Percentiles rank a stretch among this genome's conserved stretches.
phyloP scores from a whole-genome alignment of 2,329 filamentous ascomycete genomes.

The Diaporthe citriasiana region DNA sequence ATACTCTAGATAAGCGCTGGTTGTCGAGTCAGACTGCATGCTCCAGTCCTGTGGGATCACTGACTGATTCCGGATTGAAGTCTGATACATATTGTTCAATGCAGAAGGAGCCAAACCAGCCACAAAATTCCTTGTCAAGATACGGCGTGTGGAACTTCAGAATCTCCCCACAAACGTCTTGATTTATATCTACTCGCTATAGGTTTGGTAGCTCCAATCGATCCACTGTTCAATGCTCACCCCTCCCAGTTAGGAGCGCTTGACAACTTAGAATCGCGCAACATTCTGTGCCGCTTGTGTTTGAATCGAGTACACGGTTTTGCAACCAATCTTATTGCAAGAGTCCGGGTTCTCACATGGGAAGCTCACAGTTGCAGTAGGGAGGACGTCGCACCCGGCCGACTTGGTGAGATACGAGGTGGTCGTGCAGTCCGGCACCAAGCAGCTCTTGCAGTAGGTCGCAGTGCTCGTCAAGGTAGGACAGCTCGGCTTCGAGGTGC shows the following conservation, averaged over 20 bases:
- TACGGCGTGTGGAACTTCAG: not conserved
- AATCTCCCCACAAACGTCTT: not conserved
- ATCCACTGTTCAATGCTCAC: not conserved
- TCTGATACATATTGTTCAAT: no score
- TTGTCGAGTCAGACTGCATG: not conserved
- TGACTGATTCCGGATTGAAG: not conserved
- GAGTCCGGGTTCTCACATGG: constrained; percentile 16
- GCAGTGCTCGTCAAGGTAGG: constrained; percentile 28
- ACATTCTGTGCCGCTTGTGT: not conserved
- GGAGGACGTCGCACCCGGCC: constrained; percentile 7
- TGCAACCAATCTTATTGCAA: constrained; percentile 27
- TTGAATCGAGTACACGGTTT: constrained; percentile 31
- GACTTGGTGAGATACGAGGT: constrained; percentile 27
- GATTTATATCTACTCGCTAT: not conserved
- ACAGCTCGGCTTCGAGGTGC: constrained; percentile 10
- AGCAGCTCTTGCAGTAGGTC: constrained; percentile 28
- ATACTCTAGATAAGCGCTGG: not conserved
- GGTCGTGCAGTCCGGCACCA: constrained; percentile 32
- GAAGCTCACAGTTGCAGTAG: constrained; percentile 23
- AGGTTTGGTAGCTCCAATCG: not conserved
- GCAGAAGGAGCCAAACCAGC: not conserved
- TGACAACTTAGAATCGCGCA: not conserved
- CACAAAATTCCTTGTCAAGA: no score
- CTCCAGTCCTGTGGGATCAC: no score
- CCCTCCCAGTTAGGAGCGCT: rapidly evolving